Conservation (phyloP, 331 rosid genomes). For the Quercus tomentella region DNA sequence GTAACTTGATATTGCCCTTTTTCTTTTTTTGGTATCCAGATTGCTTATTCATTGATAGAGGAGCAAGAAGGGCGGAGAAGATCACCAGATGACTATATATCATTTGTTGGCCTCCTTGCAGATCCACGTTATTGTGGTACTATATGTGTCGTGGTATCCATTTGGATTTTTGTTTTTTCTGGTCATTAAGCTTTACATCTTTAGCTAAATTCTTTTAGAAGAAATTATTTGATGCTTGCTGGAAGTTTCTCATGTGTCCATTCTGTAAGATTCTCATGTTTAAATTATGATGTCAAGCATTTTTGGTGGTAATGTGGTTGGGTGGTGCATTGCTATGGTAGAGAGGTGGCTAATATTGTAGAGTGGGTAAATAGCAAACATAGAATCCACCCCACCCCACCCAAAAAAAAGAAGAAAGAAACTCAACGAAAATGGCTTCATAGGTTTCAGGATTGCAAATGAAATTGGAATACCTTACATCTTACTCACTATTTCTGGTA, state of each 20-base stretch:
- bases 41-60: slow-evolving; percentile 85
- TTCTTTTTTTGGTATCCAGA: slow-evolving; percentile 40
- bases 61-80: slow-evolving; percentile 87
- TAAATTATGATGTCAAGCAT: background rate
- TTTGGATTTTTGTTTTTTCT: slow-evolving; percentile 27
- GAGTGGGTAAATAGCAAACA: background rate
- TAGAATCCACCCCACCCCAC: background rate
- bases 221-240: slow-evolving; percentile 12
- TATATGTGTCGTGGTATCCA: slow-evolving; percentile 45
- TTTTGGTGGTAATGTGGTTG: background rate
- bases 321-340: background rate
- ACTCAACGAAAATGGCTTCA: background rate
- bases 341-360: background rate
- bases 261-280: slow-evolving; percentile 1
- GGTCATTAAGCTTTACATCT: slow-evolving; percentile 25
- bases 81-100: slow-evolving; percentile 63
- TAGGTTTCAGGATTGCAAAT: background rate
- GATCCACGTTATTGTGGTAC: slow-evolving; percentile 97
- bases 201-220: slow-evolving; percentile 15
- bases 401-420: too few relatives aligned
- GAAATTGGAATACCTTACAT: background rate
- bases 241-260: slow-evolving; percentile 16
- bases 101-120: slow-evolving; percentile 94
- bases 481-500: background rate
- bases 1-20: slow-evolving; percentile 8